Evolutionary conservation across 768 basidiomycete genomes (phyloP), one percentile per base, ranked within the genome.

Genomic region (Lactifluus volemus): DNA sequence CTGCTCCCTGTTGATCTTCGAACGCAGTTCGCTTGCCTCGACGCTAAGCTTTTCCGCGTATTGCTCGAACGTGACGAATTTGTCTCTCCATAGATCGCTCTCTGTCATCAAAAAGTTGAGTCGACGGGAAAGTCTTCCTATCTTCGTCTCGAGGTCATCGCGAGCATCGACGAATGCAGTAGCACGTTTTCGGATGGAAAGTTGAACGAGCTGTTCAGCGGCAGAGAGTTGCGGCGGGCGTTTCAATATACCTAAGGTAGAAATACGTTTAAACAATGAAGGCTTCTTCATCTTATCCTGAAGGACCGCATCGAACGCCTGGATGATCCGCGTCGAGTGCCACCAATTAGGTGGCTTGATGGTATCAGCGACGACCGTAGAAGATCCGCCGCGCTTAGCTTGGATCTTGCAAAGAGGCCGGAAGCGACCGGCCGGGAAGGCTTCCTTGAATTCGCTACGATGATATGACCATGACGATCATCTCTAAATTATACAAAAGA

Each of bases 261-360:
- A 86, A 69, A 97, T 82, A 55, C 94, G 84, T 71, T 90, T 91
- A 65, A 96, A 76, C 53, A 97, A 75, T 0, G 89, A 89, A 4
- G 93, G 94, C 68, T 89, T 94, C 76, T 92, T 95, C 72, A 85
- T 85, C 89, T 92, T 90, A 68, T 95, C 89, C 65, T 88, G 84
- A 57, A 97, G 78, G 41, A 96, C 91, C 50, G 77, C 78, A 70
- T 96, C 93, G 63, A 97, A 93, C 12, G 92, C 93, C 67, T 89
- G 86, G 55, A 97, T 89, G 67, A 96, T 89, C 51, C 87, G 84
- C 2, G 89, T 91, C 36, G 89, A 90, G 68, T 92, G 86, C 93
- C 93, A 97, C 94, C 94, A 97, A 65, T 86, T 85, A 0, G 94
- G 94, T 42, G 91, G 79, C 68, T 90, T 88, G 69, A 96, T 89